Base-by-base conservation (phyloP, 345 rosid genomes). In the Odontarrhena argentea region DNA sequence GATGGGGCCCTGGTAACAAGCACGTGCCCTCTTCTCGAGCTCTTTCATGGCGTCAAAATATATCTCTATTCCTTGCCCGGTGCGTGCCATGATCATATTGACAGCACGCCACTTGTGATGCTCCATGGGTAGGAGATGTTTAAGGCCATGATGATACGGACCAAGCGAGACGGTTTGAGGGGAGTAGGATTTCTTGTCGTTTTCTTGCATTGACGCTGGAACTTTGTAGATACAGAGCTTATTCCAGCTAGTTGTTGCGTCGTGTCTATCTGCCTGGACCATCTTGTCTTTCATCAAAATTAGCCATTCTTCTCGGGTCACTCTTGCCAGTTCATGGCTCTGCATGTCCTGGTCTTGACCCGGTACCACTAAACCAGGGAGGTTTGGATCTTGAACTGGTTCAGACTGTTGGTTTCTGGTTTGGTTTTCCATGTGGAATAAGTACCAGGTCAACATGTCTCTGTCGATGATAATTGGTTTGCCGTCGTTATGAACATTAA, bases 21-120 rank as follows among this genome's bases (percentile, higher is more conserved):
- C 80, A 1, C 89, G 81, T 66, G 84, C 87, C 60, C 30, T 83
- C 55, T 83, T 87, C 69, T 93, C 96, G 2, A 90, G 71, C 55
- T 84, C 89, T 67, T 79, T 83, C 56, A 86, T 71, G 5, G 86
- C 73, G 24, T 88, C 89, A 28, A 93, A 81, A 60, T 78, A 93
- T 26, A 70, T 5, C 60, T 77, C 70, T 8, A 93, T 78, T 18
- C 65, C 77, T 40, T 84, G 87, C 4, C 70, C 52, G 1, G 79
- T 76, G 55, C 93, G 91, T 78, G 70, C 74, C 7, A 93, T 76
- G 48, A 87, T 74, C 76, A 48, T 86, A 71, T 85, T 76, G 63
- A 93, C 83, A 13, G 90, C 77, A 3, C 90, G 87, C 96, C 96
- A 93, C 54, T 89, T 90, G 71, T 89, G 97, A 50, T 81, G 82